These are phyloP conservation scores for Claviceps humidiphila DNA, from an alignment of 2,329 filamentous ascomycete genomes.

Conservation along the genomic window DNA sequence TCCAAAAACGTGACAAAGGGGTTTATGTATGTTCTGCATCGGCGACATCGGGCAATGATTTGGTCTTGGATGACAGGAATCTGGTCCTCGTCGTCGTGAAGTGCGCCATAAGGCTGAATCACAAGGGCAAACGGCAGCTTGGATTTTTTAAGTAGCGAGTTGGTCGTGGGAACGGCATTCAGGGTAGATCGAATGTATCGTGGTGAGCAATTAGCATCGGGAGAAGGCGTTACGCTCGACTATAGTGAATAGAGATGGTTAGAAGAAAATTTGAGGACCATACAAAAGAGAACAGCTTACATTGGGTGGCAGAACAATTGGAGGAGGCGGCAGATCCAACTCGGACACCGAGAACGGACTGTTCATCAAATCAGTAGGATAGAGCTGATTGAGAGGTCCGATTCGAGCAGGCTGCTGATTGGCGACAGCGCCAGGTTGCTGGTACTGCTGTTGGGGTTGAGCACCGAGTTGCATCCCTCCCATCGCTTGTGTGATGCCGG, in stretches of 20 bases:
- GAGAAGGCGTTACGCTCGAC: conserved; percentile 84
- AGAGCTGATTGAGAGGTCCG: conserved; percentile 68
- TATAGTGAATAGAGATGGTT: conserved; percentile 26
- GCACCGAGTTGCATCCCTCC: conserved; percentile 68
- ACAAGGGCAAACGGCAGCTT: conserved; percentile 90
- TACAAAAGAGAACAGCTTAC: conserved; percentile 40
- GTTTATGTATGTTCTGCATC: conserved; percentile 96
- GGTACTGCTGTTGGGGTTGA: conserved; percentile 29
- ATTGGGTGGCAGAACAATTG: conserved; percentile 81
- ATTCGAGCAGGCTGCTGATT: conserved; percentile 25
- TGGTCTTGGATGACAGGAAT: conserved; percentile 92
- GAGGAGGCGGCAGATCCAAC: conserved; percentile 79
- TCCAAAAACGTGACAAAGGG: conserved; percentile 94
- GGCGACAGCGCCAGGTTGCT: conserved; percentile 27
- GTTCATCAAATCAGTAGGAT: conserved; percentile 79
- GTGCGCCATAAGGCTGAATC: conserved; percentile 86
- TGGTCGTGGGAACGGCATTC: conserved; percentile 84
- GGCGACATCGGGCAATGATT: conserved; percentile 89
- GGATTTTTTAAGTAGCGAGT: conserved; percentile 90
- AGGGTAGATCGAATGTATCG: conserved; percentile 93
- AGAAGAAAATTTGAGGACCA: conserved; percentile 14
- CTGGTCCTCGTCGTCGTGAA: conserved; percentile 84
- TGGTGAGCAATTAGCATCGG: conserved; percentile 77
- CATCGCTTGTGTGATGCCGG: conserved; percentile 71
- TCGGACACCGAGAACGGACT: conserved; percentile 92